Evolutionary conservation across 495 filamentous ascomycete species (phyloP), one percentile per base, ranked within the genome.

Genomic region (Astrothelium macrocarpum): DNA sequence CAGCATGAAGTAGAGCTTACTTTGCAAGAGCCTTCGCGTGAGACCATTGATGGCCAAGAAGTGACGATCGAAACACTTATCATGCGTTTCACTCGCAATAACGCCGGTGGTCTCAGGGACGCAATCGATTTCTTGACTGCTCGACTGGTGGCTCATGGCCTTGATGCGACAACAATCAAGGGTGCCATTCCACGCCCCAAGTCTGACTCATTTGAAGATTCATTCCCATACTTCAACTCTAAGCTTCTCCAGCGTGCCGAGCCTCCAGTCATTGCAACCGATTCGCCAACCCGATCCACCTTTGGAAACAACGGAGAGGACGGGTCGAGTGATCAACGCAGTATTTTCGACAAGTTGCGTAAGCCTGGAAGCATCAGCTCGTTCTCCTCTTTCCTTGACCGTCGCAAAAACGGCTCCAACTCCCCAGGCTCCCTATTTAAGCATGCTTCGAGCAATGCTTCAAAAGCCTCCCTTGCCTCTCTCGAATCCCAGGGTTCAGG

Each of bases 181-280:
- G 94, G 95, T 59, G 87, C 90, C 16, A 93, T 97, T 65, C 91
- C 93, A 0, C 87, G 93, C 53, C 95, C 94, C 59, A 97, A 97
- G 79, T 97, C 94, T 3, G 94, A 99, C 75, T 96, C 94, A 0
- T 99, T 97, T 71, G 94, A 97, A 70, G 95, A 97, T 65, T 92
- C 90, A 45, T 82, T 96, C 32, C 92, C 90, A 29, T 97, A 90
- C 79, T 99, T 99, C 74, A 88, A 96, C 74, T 94, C 91, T 0
- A 97, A 97, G 77, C 78, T 99, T 34, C 81, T 99, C 36, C 95
- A 97, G 74, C 89, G 92, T 70, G 90, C 90, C 11, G 90, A 90
- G 32, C 84, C 85, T 32, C 86, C 87, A 0, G 79, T 92, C 26
- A 67, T 72, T 31, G 80, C 82, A 16, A 91, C 90, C 2, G 91